A percentile compares a stretch with the other conserved stretches of the same genome.
Evolutionary conservation across 2,329 filamentous ascomycete species (phyloP).

Genomic region (Monosporascus sp.): DNA sequence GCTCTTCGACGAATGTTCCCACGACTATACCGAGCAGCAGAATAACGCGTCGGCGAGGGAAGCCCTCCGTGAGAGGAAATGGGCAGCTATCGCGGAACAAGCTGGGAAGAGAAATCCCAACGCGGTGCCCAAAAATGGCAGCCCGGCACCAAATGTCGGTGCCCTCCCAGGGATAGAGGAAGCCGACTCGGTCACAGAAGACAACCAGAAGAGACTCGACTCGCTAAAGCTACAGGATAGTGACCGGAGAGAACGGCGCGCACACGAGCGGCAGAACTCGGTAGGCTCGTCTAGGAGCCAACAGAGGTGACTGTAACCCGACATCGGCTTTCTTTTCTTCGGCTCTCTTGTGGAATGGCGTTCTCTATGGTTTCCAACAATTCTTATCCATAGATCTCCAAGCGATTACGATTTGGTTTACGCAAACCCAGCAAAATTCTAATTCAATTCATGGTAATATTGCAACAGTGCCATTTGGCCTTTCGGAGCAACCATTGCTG

Average conservation of each 20-base stretch:
- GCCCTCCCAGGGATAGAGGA: conserved; percentile 60
- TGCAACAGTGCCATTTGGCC: neutral
- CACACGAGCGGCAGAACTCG: conserved; percentile 57
- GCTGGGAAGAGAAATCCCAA: conserved; percentile 62
- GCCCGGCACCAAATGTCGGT: conserved; percentile 32
- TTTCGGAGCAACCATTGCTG: neutral
- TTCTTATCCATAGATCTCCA: conserved; percentile 22
- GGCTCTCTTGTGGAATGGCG: conserved; percentile 9
- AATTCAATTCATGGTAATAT: conserved; percentile 13
- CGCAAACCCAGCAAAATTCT: conserved; percentile 20
- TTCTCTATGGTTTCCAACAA: conserved; percentile 10
- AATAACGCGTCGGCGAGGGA: conserved; percentile 85
- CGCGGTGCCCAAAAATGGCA: conserved; percentile 28
- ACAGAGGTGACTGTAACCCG: conserved; percentile 32
- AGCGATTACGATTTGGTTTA: conserved; percentile 22
- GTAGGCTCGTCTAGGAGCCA: conserved; percentile 49
- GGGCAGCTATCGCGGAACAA: conserved; percentile 79
- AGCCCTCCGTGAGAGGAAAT: conserved; percentile 75
- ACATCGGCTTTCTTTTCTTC: conserved; percentile 5
- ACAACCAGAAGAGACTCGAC: conserved; percentile 82
- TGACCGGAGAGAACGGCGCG: conserved; percentile 52
- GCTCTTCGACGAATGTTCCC: conserved; percentile 96
- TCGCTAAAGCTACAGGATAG: conserved; percentile 86
- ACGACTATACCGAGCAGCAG: conserved; percentile 95
- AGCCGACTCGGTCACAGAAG: conserved; percentile 71